phyloP scores from a whole-genome alignment of 805 yeast species.

The Pichia phayaonensis region DNA sequence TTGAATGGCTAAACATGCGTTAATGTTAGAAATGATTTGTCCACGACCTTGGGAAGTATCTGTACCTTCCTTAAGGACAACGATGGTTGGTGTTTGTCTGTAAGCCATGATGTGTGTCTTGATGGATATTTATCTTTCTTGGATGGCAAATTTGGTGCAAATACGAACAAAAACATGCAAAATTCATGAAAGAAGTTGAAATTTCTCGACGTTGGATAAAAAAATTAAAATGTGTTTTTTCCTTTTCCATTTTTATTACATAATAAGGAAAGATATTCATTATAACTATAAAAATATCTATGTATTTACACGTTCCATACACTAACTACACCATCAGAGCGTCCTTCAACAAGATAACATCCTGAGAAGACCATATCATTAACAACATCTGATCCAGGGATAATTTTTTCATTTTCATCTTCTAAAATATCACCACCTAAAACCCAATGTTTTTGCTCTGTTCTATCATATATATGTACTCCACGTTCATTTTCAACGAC shows the following conservation, averaged over 20 bases:
- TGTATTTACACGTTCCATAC: constrained; percentile 46
- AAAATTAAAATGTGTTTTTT: background rate
- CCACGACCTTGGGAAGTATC: constrained; percentile 96
- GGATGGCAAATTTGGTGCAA: background rate
- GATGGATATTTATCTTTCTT: background rate
- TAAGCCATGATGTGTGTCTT: constrained; percentile 52
- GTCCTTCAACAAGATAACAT: constrained; percentile 62
- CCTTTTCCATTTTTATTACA: background rate
- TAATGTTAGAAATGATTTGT: constrained; percentile 89
- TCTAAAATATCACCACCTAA: constrained; percentile 37
- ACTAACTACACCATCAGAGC: constrained; percentile 51
- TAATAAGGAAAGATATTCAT: background rate
- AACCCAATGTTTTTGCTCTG: constrained; percentile 43
- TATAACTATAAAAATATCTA: background rate
- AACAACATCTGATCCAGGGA: constrained; percentile 13
- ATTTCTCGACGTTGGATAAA: background rate
- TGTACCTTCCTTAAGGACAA: constrained; percentile 95
- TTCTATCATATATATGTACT: constrained; percentile 53
- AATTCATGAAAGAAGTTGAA: background rate
- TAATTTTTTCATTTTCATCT: constrained; percentile 16
- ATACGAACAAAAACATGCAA: background rate
- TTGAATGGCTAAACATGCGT: constrained; percentile 95
- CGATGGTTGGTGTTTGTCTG: constrained; percentile 96
- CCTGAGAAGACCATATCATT: constrained; percentile 37
- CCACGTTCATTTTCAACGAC: constrained; percentile 39